Percentiles rank a stretch among this genome's conserved stretches.
These are phyloP conservation scores for Hura crepitans DNA, from an alignment of 441 rosid species.

Conservation along the genomic window DNA sequence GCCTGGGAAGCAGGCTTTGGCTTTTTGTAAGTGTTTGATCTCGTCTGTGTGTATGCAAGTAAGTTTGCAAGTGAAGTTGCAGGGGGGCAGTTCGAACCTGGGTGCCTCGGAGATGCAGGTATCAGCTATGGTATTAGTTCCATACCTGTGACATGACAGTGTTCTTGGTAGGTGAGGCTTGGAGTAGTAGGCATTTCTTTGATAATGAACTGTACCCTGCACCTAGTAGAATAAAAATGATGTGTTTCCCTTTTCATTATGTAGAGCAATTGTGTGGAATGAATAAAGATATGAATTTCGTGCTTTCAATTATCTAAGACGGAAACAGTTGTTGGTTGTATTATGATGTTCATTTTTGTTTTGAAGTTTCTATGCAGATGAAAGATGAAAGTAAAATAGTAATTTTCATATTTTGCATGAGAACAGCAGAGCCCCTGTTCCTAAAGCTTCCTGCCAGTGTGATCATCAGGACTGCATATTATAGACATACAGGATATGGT, in stretches of 20 bases:
- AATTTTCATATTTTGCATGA: too few species aligned
- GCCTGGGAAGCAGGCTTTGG: too few species aligned
- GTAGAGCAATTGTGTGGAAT: background rate
- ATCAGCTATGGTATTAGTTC: slow-evolving; percentile 21
- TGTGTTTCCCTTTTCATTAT: background rate
- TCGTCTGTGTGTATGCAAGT: background rate
- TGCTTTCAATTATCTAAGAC: background rate
- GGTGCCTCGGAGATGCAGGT: slow-evolving; percentile 22
- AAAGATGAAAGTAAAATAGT: too few species aligned
- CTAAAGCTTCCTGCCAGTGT: too few species aligned
- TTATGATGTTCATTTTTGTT: too few species aligned
- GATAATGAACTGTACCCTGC: slow-evolving; percentile 33
- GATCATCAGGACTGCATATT: too few species aligned
- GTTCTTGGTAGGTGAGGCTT: slow-evolving; percentile 23
- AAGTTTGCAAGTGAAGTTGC: slow-evolving; percentile 24
- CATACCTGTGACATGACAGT: slow-evolving; percentile 23
- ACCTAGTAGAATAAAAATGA: slow-evolving; percentile 19
- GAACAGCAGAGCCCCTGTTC: too few species aligned
- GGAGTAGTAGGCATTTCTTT: slow-evolving; percentile 27
- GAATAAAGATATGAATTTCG: background rate
- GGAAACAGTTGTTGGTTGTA: too few species aligned
- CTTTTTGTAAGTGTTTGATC: background rate
- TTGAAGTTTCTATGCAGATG: too few species aligned
- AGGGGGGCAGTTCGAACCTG: slow-evolving; percentile 23
- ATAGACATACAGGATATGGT: too few species aligned